A percentile compares a stretch with the other conserved stretches of the same genome.
These are phyloP conservation scores for Ulmus americana DNA, from an alignment of 331 rosid species.

Conservation along the genomic window DNA sequence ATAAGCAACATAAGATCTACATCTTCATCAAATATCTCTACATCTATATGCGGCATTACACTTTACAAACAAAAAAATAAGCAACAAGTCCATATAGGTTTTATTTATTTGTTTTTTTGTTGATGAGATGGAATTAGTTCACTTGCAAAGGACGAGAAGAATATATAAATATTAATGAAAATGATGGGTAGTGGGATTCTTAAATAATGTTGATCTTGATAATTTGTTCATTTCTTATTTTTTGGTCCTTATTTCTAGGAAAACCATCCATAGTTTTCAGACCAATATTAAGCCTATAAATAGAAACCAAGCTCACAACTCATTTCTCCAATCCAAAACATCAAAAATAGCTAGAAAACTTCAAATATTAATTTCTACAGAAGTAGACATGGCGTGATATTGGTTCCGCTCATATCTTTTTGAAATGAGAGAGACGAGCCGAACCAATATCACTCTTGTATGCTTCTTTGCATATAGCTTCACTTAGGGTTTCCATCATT, in stretches of 20 bases:
- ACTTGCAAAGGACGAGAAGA: background rate
- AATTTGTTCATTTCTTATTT: slow-evolving; percentile 38
- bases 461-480: slow-evolving; percentile 14
- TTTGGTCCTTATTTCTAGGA: background rate
- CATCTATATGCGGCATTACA: no score
- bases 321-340: slow-evolving; percentile 3
- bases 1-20: no score
- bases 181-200: slow-evolving; percentile 23
- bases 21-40: no score
- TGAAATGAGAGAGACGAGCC: slow-evolving; percentile 43
- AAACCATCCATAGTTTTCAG: slow-evolving; percentile 6
- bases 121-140: slow-evolving; percentile 3
- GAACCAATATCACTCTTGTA: slow-evolving; percentile 80
- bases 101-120: background rate
- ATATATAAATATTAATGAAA: background rate
- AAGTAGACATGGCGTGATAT: slow-evolving; percentile 63
- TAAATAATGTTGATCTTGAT: slow-evolving; percentile 24
- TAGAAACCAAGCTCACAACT: slow-evolving; percentile 10
- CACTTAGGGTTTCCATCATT: background rate
- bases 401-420: slow-evolving; percentile 43
- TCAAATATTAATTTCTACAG: slow-evolving; percentile 29
- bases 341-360: no score
- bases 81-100: no score
- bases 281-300: slow-evolving; percentile 26
- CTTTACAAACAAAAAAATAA: no score